These are phyloP conservation scores for Chaetomiaceae sp. DNA, from an alignment of 2,329 filamentous ascomycete species.

Conservation along the genomic window DNA sequence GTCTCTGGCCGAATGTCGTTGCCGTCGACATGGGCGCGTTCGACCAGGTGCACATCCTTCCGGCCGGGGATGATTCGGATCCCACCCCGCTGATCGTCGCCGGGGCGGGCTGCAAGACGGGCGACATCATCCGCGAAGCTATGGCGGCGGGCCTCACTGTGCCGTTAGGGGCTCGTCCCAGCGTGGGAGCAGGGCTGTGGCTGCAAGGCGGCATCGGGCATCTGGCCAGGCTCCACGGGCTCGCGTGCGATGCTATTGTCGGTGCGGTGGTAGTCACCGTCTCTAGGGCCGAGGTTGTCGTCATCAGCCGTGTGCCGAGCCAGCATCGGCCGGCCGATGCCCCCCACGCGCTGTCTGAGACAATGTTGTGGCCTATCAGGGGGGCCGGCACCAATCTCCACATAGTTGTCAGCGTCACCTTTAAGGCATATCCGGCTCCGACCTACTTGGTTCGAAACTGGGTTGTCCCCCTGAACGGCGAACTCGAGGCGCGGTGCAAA, in stretches of 20 bases:
- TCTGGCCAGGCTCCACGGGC: conserved; percentile 49
- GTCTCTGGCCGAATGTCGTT: conserved; percentile 48
- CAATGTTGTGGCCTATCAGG: conserved; percentile 53
- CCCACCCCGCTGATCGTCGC: conserved; percentile 42
- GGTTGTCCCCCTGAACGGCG: conserved; percentile 34
- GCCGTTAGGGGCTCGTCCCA: conserved; percentile 57
- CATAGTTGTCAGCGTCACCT: conserved; percentile 50
- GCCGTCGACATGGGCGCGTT: conserved; percentile 57
- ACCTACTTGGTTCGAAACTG: conserved; percentile 40
- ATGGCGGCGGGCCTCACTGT: conserved; percentile 49
- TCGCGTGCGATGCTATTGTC: conserved; percentile 55
- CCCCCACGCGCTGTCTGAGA: conserved; percentile 41
- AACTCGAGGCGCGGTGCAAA: conserved; percentile 30
- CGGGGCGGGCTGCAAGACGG: conserved; percentile 53
- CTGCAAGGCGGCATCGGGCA: conserved; percentile 63
- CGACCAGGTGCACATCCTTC: conserved; percentile 43
- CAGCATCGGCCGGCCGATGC: conserved; percentile 39
- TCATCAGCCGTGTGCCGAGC: conserved; percentile 47
- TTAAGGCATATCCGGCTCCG: conserved; percentile 42
- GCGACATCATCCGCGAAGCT: conserved; percentile 47
- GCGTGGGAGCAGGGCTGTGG: conserved; percentile 59
- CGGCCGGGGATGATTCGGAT: conserved; percentile 21
- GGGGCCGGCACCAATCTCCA: conserved; percentile 58
- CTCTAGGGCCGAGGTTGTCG: conserved; percentile 43
- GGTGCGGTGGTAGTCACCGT: conserved; percentile 56